phyloP scores from a whole-genome alignment of 371 early-diverging fungal genomes.

The Mortierella sp. region DNA sequence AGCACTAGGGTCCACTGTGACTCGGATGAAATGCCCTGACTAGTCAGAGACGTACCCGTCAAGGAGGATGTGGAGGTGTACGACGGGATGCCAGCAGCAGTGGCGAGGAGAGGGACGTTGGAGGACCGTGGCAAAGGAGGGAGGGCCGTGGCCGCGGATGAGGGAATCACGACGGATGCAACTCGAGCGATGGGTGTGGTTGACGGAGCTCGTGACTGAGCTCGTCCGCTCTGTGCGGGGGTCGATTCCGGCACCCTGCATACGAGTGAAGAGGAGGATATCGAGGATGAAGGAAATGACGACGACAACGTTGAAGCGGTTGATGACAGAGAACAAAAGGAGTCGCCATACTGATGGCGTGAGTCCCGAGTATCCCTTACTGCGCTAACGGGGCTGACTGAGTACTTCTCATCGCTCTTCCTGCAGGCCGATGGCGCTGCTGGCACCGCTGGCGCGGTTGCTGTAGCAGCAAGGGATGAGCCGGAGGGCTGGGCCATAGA shows the following conservation, averaged over 20 bases:
- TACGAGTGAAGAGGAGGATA: neutral
- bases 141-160: slow-evolving; percentile 1
- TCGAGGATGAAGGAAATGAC: neutral
- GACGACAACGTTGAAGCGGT: neutral
- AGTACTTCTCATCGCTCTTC: no score
- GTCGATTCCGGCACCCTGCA: neutral
- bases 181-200: neutral
- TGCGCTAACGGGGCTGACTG: no score
- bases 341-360: slow-evolving; percentile 1
- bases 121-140: neutral
- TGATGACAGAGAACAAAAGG: neutral
- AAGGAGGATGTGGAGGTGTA: slow-evolving; percentile 34
- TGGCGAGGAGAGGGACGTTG: no score
- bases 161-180: neutral
- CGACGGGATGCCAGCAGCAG: slow-evolving; percentile 8
- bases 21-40: no score
- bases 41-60: no score
- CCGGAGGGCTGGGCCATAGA: slow-evolving; percentile 5
- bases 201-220: slow-evolving; percentile 2
- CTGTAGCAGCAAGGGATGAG: neutral
- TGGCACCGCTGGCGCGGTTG: neutral
- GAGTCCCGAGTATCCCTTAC: neutral
- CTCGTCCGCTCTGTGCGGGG: neutral
- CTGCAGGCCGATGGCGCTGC: neutral
- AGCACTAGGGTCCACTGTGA: no score